phyloP scores from a whole-genome alignment of 192 early-diverging fungal species.

The Coemansia sp. region DNA sequence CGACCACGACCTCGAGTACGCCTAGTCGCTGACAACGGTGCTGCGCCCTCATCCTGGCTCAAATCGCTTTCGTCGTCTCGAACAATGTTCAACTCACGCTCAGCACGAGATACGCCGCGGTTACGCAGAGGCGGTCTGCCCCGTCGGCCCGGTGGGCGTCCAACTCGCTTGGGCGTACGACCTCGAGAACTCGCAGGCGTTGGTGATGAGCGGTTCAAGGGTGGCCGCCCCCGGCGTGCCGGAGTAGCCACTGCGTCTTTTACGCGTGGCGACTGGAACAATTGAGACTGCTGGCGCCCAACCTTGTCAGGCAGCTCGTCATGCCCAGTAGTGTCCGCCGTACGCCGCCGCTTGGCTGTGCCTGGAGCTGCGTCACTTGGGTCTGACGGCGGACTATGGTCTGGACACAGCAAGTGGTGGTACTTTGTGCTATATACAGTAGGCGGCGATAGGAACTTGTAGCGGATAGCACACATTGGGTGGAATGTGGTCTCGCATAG shows the following conservation, averaged over 20 bases:
- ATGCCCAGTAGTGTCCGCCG: background rate
- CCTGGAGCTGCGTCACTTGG: no score
- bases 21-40: background rate
- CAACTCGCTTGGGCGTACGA: background rate
- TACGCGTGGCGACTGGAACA: conserved; percentile 4
- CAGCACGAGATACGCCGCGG: background rate
- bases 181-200: background rate
- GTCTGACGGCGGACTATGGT: conserved; percentile 9
- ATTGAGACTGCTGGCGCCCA: conserved; percentile 20
- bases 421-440: conserved; percentile 33
- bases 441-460: conserved; percentile 28
- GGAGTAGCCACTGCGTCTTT: background rate
- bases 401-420: conserved; percentile 22
- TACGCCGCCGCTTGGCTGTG: conserved; percentile 18
- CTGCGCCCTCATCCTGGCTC: background rate
- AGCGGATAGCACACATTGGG: conserved; percentile 49
- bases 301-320: conserved; percentile 2
- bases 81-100: conserved; percentile 9
- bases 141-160: background rate
- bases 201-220: no score
- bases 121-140: conserved; percentile 11
- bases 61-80: conserved; percentile 1
- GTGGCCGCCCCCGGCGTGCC: background rate
- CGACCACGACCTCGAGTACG: conserved; percentile 1
- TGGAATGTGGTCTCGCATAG: conserved; percentile 34